Base-by-base conservation (phyloP, 2,329 filamentous ascomycete genomes). In the Cladobotryum mycophilum region DNA sequence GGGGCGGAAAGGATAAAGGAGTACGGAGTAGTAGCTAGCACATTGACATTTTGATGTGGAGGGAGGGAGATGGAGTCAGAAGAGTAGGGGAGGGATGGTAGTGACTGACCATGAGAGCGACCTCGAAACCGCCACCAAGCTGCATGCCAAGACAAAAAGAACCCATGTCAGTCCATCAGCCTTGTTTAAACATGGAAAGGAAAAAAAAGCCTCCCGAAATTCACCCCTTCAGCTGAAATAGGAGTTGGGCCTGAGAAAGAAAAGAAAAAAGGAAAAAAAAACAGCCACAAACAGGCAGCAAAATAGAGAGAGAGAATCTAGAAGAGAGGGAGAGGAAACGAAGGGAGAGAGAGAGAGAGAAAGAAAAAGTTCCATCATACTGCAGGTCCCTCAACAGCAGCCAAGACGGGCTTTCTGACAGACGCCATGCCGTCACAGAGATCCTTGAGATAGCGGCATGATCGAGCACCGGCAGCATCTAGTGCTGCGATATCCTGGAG, bases 121-220 rank as follows among this genome's bases (percentile, higher is more conserved):
- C 60, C 51, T 78, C 76, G 48, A 76, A 78, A 5, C 76, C 75
- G 13, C 75, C 75, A 30, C 75, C 75, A 30, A 78, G 67, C 73
- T 74, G 48, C 51, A 53, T 49, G 42, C 41, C 41, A 48, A 49
- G 18, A 48, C n/a, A 5, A 36, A 30, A 30, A 30, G 9, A 41
- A 25, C 49, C 33, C 41, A 42, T 43, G 45, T 55, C 33, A 61
- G 47, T 43, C 38, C 25, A 36, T 49, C 45, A 17, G n/a, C 41
- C 42, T 36, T 40, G 35, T 30, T 8, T 30, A 30, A 11, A 30
- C 25, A 30, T 7, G 6, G 2, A 30, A 30, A 2, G 4, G 8
- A 30, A 45, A 49, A 20, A 42, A 37, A 43, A 37, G 22, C 15
- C 22, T 22, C 30, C 25, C 37, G 15, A 17, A 33, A 15, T 13